These are phyloP conservation scores for Colletotrichum australisinense DNA, from an alignment of 2,329 filamentous ascomycete species.

Conservation along the genomic window DNA sequence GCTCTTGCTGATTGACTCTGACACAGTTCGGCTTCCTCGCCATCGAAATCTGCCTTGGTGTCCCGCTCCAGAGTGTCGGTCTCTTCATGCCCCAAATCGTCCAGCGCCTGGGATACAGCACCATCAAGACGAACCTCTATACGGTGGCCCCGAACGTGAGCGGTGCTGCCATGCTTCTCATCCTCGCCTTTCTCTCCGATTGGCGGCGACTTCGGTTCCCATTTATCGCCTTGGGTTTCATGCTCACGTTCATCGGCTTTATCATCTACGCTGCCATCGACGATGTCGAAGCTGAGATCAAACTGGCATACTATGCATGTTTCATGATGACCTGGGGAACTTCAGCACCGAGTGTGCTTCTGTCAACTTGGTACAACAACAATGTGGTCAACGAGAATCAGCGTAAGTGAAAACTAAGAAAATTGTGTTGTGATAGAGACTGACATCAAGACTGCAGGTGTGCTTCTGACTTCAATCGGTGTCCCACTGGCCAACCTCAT, in stretches of 20 bases:
- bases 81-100: slow-evolving; percentile 67
- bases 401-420: slow-evolving; percentile 72
- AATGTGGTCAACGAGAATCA: slow-evolving; percentile 83
- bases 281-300: slow-evolving; percentile 64
- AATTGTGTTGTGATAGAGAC: not conserved
- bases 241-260: slow-evolving; percentile 81
- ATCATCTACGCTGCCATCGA: slow-evolving; percentile 81
- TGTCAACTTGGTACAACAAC: slow-evolving; percentile 78
- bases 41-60: slow-evolving; percentile 70
- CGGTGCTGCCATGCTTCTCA: slow-evolving; percentile 77
- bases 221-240: slow-evolving; percentile 79
- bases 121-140: slow-evolving; percentile 78
- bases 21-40: slow-evolving; percentile 37
- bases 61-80: slow-evolving; percentile 65
- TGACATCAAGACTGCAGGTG: not conserved
- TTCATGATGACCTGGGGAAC: slow-evolving; percentile 90
- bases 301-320: slow-evolving; percentile 58
- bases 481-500: slow-evolving; percentile 83
- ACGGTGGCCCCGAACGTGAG: slow-evolving; percentile 84
- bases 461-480: slow-evolving; percentile 62
- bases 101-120: slow-evolving; percentile 55
- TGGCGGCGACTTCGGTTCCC: slow-evolving; percentile 64
- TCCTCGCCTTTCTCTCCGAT: slow-evolving; percentile 80
- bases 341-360: slow-evolving; percentile 78
- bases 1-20: not conserved